phyloP scores from a whole-genome alignment of 352 stramenopile species.

The Blastocystis hominis region DNA sequence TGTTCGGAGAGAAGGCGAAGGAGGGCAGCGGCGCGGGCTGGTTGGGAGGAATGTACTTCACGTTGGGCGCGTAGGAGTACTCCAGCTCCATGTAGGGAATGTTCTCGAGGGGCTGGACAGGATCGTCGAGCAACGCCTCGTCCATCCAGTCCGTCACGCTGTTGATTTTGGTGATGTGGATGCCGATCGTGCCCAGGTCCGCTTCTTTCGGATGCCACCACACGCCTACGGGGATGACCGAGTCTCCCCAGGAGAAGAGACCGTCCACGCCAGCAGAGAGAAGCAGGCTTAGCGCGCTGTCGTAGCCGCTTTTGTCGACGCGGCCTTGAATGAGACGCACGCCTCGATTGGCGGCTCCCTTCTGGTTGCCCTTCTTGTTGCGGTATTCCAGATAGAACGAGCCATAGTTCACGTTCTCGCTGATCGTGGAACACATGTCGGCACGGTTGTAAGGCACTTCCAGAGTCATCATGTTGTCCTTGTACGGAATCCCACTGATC shows the following conservation, averaged over 20 bases:
- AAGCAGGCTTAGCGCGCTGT: neutral
- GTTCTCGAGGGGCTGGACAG: slow-evolving; percentile 27
- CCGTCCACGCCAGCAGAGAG: slow-evolving; percentile 7
- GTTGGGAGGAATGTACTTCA: slow-evolving; percentile 10
- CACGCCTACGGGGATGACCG: slow-evolving; percentile 7
- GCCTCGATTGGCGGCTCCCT: slow-evolving; percentile 9
- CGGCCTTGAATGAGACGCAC: slow-evolving; percentile 26
- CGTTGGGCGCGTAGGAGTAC: neutral
- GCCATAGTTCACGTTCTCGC: neutral
- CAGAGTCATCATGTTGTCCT: slow-evolving; percentile 30
- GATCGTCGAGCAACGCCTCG: slow-evolving; percentile 20
- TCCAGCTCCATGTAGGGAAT: slow-evolving; percentile 38
- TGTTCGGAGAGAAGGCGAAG: slow-evolving; percentile 8
- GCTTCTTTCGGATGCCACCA: neutral
- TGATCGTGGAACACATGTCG: slow-evolving; percentile 48
- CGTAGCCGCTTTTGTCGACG: slow-evolving; percentile 2
- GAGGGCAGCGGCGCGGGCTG: neutral
- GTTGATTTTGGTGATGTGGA: slow-evolving; percentile 11
- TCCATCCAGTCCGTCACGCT: neutral
- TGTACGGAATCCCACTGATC: slow-evolving; percentile 12
- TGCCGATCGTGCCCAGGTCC: slow-evolving; percentile 29
- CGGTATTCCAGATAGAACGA: slow-evolving; percentile 54
- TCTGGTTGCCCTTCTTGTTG: neutral
- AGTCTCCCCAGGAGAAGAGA: slow-evolving; percentile 8
- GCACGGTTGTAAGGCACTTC: slow-evolving; percentile 26